These are phyloP conservation scores for Porphyrellus cyaneotinctus DNA, from an alignment of 768 basidiomycete species.

Conservation along the genomic window DNA sequence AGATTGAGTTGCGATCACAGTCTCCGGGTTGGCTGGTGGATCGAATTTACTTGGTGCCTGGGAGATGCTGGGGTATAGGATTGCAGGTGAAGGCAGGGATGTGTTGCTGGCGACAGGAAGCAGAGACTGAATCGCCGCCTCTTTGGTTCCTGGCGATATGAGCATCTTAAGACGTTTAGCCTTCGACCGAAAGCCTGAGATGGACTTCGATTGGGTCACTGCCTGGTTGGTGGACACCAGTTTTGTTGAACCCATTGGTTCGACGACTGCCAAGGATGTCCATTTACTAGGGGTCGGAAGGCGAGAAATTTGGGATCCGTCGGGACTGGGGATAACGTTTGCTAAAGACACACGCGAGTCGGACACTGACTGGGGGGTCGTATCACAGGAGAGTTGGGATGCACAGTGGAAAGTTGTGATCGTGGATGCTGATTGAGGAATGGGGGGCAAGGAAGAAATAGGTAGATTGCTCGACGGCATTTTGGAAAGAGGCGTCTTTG, in stretches of 20 bases:
- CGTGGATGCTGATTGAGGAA: slow-evolving; percentile 30
- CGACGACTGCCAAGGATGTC: slow-evolving; percentile 24
- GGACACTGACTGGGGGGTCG: slow-evolving; percentile 5
- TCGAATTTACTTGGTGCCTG: slow-evolving; percentile 24
- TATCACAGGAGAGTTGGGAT: slow-evolving; percentile 20
- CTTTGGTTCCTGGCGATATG: neutral
- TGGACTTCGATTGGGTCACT: slow-evolving; percentile 25
- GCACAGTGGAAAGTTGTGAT: slow-evolving; percentile 21
- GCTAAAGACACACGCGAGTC: slow-evolving; percentile 20
- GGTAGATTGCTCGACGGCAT: slow-evolving; percentile 20
- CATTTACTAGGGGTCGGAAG: slow-evolving; percentile 23
- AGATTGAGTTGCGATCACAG: slow-evolving; percentile 26
- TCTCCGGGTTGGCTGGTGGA: slow-evolving; percentile 30
- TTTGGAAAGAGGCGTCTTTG: slow-evolving; percentile 16
- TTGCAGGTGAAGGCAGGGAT: slow-evolving; percentile 3
- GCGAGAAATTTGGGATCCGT: slow-evolving; percentile 22
- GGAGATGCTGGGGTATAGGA: slow-evolving; percentile 17
- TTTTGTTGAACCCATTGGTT: slow-evolving; percentile 9
- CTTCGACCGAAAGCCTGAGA: slow-evolving; percentile 27
- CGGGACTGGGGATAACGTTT: neutral
- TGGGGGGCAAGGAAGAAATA: slow-evolving; percentile 18
- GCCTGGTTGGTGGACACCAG: neutral
- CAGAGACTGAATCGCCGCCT: slow-evolving; percentile 6
- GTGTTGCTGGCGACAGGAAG: slow-evolving; percentile 9
- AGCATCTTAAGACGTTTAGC: slow-evolving; percentile 21